These are phyloP conservation scores for Boletus coccyginus DNA, from an alignment of 768 basidiomycete genomes.

Conservation along the genomic window DNA sequence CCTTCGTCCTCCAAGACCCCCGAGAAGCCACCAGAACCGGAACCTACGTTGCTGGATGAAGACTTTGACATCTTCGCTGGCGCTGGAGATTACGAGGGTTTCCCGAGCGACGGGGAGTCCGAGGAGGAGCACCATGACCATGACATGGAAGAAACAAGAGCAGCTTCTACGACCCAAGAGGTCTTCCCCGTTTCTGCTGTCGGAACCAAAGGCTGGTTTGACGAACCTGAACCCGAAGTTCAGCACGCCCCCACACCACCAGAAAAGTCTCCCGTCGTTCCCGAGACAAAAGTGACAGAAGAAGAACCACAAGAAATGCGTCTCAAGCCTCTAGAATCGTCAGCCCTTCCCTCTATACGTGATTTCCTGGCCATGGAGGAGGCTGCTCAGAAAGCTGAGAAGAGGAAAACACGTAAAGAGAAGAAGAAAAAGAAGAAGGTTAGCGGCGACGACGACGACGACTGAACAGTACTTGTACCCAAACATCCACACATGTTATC, in stretches of 20 bases:
- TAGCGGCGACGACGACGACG: constrained; percentile 32
- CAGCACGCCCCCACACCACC: neutral
- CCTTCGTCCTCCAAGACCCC: constrained; percentile 4
- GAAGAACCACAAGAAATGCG: constrained; percentile 46
- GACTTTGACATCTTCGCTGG: constrained; percentile 87
- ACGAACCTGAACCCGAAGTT: constrained; percentile 35
- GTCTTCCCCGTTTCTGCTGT: constrained; percentile 1
- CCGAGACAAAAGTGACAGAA: constrained; percentile 9
- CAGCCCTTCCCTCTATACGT: constrained; percentile 76
- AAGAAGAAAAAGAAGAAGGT: constrained; percentile 54
- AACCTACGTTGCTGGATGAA: constrained; percentile 37
- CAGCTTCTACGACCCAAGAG: constrained; percentile 8
- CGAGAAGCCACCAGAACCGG: constrained; percentile 13
- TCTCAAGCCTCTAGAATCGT: constrained; percentile 75
- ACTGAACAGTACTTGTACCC: constrained; percentile 15
- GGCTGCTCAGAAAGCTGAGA: constrained; percentile 60
- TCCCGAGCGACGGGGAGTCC: constrained; percentile 55
- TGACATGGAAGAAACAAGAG: constrained; percentile 15
- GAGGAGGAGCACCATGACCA: constrained; percentile 32
- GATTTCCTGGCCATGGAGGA: constrained; percentile 79
- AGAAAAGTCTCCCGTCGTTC: constrained; percentile 14
- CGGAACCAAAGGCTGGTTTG: constrained; percentile 43
- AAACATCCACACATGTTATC: neutral
- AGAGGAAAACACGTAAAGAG: constrained; percentile 72
- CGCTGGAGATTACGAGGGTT: constrained; percentile 78